phyloP scores from a whole-genome alignment of 2,329 filamentous ascomycete species.

The Periglandula ipomoeae region DNA sequence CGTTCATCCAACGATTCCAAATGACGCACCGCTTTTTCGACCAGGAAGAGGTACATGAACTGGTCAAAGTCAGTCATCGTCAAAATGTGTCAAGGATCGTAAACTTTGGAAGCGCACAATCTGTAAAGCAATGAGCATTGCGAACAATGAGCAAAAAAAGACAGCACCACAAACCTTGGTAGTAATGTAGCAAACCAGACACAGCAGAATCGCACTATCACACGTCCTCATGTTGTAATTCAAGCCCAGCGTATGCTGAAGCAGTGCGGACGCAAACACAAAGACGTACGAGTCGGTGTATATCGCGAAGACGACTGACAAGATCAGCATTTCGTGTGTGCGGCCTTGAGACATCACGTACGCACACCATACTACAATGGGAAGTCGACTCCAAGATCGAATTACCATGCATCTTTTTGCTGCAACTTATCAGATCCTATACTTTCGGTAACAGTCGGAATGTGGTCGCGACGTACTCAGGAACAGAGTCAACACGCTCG shows the following conservation, averaged over 20 bases:
- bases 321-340: neutral
- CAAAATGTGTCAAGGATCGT: neutral
- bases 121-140: slow-evolving; percentile 16
- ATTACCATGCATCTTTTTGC: slow-evolving; percentile 28
- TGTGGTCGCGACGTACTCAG: slow-evolving; percentile 29
- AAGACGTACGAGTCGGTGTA: slow-evolving; percentile 53
- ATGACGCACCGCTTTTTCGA: slow-evolving; percentile 46
- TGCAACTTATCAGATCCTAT: no score
- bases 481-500: slow-evolving; percentile 26
- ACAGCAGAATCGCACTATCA: slow-evolving; percentile 49
- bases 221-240: slow-evolving; percentile 42
- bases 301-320: slow-evolving; percentile 47
- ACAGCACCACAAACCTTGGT: slow-evolving; percentile 52
- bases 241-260: slow-evolving; percentile 48
- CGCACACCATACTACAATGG: slow-evolving; percentile 34
- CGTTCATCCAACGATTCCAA: slow-evolving; percentile 14
- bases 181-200: slow-evolving; percentile 52
- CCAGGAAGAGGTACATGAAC: slow-evolving; percentile 56
- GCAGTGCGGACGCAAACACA: slow-evolving; percentile 45
- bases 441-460: no score
- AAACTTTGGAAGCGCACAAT: slow-evolving; percentile 21
- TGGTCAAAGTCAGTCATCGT: slow-evolving; percentile 11
- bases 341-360: no score
- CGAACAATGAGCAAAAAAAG: no score
- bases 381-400: slow-evolving; percentile 30